Evolutionary conservation across 164 flowering plant genomes (phyloP).

Genomic region (Dillenia suffruticosa): DNA sequence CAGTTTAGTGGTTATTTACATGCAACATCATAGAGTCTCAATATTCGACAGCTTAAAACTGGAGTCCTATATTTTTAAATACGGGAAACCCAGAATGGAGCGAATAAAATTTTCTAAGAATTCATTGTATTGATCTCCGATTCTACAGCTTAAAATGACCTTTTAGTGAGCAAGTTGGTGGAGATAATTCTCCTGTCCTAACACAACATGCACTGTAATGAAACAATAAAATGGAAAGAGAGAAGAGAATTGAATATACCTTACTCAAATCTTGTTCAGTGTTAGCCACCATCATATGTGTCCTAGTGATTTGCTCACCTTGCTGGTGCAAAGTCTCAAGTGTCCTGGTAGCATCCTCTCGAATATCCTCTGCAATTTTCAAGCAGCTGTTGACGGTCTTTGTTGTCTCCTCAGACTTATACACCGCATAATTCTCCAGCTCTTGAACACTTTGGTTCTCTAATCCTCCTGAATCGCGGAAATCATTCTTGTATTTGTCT

Average conservation of each 20-base stretch:
- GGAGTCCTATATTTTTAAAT: too few relatives aligned
- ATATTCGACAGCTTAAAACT: too few relatives aligned
- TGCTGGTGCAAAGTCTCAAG: conserved; percentile 67
- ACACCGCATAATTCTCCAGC: conserved; percentile 57
- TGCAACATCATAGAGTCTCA: too few relatives aligned
- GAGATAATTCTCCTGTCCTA: too few relatives aligned
- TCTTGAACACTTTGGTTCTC: conserved; percentile 64
- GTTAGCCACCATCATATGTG: conserved; percentile 50
- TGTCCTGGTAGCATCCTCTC: conserved; percentile 62
- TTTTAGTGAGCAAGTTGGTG: too few relatives aligned
- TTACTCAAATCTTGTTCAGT: conserved; percentile 65
- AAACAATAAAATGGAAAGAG: not conserved
- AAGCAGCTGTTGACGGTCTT: conserved; percentile 49
- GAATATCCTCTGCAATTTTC: conserved; percentile 73
- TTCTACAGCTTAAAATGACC: too few relatives aligned
- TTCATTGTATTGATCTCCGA: too few relatives aligned
- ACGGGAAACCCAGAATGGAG: too few relatives aligned
- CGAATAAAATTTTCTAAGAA: too few relatives aligned
- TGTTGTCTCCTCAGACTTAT: conserved; percentile 76
- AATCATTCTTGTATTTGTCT: conserved; percentile 43
- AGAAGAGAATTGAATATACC: conserved; percentile 25
- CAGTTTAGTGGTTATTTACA: too few relatives aligned
- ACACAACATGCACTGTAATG: too few relatives aligned
- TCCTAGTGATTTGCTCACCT: conserved; percentile 78
- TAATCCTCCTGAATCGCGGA: conserved; percentile 45